These are phyloP conservation scores for Gastrolobium villosum DNA, from an alignment of 306 rosid species.

Conservation along the genomic window DNA sequence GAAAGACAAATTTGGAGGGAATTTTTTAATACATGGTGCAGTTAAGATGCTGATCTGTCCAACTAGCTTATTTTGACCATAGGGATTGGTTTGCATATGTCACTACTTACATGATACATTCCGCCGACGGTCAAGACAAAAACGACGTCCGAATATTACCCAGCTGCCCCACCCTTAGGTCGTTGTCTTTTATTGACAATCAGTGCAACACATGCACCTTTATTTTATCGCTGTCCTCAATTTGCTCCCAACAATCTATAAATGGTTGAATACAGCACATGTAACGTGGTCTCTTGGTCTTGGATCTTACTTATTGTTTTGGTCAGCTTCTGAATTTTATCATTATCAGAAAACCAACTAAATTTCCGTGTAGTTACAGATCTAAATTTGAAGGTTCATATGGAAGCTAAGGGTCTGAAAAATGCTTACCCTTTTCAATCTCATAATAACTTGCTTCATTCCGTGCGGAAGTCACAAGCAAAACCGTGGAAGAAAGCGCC, in stretches of 20 bases:
- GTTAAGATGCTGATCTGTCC: not conserved
- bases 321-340: not conserved
- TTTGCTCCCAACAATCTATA: slow-evolving; percentile 46
- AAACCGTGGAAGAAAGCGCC: slow-evolving; percentile 75
- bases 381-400: not conserved
- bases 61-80: slow-evolving; percentile 52
- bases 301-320: not conserved
- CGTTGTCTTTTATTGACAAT: slow-evolving; percentile 53
- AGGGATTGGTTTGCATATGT: not conserved
- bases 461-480: slow-evolving; percentile 56
- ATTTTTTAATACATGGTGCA: not conserved
- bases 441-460: slow-evolving; percentile 50
- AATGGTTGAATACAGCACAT: slow-evolving; percentile 32
- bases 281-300: not conserved
- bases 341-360: not conserved
- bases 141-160: slow-evolving; percentile 37
- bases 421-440: slow-evolving; percentile 25
- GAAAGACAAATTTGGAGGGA: not conserved
- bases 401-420: slow-evolving; percentile 49
- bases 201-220: not conserved
- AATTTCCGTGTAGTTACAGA: too few relatives aligned
- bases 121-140: slow-evolving; percentile 73
- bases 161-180: slow-evolving; percentile 41
- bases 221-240: not conserved
- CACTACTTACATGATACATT: slow-evolving; percentile 21